phyloP scores from a whole-genome alignment of 345 rosid genomes.

The Odontarrhena argentea region DNA sequence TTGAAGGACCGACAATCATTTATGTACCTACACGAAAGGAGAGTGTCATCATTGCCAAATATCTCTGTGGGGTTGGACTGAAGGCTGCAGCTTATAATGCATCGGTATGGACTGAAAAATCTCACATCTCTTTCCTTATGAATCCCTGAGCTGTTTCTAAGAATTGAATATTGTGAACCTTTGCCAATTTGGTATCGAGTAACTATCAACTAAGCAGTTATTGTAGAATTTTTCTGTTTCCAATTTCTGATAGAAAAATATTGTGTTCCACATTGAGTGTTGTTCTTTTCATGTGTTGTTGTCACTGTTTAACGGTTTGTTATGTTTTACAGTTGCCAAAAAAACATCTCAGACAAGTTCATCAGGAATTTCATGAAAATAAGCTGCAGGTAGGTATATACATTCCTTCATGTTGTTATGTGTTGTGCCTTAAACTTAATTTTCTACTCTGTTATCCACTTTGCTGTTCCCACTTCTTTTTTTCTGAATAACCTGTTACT shows the following conservation, averaged over 20 bases:
- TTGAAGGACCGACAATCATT: constrained; percentile 77
- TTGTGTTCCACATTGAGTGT: not conserved
- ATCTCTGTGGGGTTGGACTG: constrained; percentile 63
- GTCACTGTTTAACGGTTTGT: constrained; percentile 23
- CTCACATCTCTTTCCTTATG: not conserved
- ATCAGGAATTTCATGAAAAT: constrained; percentile 75
- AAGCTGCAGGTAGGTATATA: constrained; percentile 57
- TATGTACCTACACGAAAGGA: constrained; percentile 93
- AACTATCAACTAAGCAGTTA: constrained; percentile 4
- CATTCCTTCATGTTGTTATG: not conserved
- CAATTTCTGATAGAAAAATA: not conserved
- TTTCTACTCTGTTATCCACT: constrained; percentile 13
- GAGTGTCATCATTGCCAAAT: constrained; percentile 65
- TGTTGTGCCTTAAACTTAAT: constrained; percentile 12
- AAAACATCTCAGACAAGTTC: constrained; percentile 71
- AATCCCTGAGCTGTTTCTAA: not conserved
- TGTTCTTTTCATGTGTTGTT: not conserved
- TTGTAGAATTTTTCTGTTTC: not conserved
- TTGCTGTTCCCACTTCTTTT: not conserved
- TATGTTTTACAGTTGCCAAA: constrained; percentile 65
- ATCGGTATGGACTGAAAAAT: constrained; percentile 45
- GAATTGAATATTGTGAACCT: constrained; percentile 14
- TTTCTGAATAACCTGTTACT: not conserved
- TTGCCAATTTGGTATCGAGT: constrained; percentile 6
- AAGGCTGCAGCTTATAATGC: constrained; percentile 96